Evolutionary conservation across 805 yeast genomes (phyloP).

Genomic region (Nakazawaea siamensis): DNA sequence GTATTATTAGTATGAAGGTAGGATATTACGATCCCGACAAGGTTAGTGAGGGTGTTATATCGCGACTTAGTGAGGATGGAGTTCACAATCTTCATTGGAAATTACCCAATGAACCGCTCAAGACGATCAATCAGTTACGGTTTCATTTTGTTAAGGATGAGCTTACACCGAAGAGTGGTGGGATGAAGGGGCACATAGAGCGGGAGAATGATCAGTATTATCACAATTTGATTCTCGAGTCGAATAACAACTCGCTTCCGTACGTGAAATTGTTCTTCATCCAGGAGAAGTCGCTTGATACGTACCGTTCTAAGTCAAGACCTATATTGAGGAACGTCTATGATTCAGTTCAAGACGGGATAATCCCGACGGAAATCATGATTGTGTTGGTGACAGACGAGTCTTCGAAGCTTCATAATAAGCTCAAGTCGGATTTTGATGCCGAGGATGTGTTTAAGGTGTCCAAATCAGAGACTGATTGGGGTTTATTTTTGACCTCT

Average conservation of each 20-base stretch:
- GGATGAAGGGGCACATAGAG: no score
- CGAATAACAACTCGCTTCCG: conserved; percentile 24
- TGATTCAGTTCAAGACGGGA: conserved; percentile 25
- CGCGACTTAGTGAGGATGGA: no score
- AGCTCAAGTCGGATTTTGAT: conserved; percentile 22
- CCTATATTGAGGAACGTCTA: conserved; percentile 74
- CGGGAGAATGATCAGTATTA: conserved; percentile 12
- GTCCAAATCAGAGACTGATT: no score
- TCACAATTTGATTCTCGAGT: conserved; percentile 5
- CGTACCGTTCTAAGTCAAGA: conserved; percentile 70
- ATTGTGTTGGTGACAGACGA: conserved; percentile 28
- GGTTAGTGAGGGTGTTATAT: conserved; percentile 36
- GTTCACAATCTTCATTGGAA: conserved; percentile 59
- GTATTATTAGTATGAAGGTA: no score
- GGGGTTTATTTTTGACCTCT: background rate
- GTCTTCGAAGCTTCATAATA: conserved; percentile 17
- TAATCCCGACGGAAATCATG: conserved; percentile 47
- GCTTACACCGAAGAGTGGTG: no score
- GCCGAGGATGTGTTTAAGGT: conserved; percentile 8
- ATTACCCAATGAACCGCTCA: conserved; percentile 39
- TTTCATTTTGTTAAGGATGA: background rate
- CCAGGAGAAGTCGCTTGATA: conserved; percentile 55
- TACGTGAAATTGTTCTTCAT: conserved; percentile 65
- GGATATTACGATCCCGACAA: conserved; percentile 76
- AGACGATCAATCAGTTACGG: conserved; percentile 35